Conservation (phyloP, 2,329 filamentous ascomycete genomes). For the Fusarium heterosporum region DNA sequence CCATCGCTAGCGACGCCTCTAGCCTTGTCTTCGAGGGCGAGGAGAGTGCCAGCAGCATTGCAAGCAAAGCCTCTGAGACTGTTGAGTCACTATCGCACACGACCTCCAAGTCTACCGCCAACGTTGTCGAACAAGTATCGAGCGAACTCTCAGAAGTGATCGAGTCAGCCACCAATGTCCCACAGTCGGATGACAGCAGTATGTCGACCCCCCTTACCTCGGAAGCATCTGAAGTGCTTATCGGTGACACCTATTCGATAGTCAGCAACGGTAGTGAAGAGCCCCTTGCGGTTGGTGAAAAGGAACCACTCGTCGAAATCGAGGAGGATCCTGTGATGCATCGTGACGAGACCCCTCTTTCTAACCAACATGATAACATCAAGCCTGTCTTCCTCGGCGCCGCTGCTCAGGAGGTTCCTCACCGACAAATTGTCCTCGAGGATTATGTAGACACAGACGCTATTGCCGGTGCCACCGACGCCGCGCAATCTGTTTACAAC, state of each 20-base stretch:
- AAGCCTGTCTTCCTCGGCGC: conserved; percentile 64
- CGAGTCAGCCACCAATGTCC: conserved; percentile 30
- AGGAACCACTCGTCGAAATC: conserved; percentile 46
- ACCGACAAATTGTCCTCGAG: conserved; percentile 62
- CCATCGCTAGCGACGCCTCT: conserved; percentile 32
- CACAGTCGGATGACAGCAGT: conserved; percentile 38
- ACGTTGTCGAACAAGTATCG: conserved; percentile 34
- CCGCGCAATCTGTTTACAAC: conserved; percentile 70
- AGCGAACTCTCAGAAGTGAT: conserved; percentile 40
- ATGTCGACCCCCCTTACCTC: conserved; percentile 43
- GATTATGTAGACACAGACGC: conserved; percentile 56
- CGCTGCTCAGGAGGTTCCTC: conserved; percentile 62
- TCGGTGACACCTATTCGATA: conserved; percentile 41
- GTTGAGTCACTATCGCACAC: conserved; percentile 31
- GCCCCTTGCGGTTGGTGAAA: conserved; percentile 41
- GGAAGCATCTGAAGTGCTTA: conserved; percentile 44
- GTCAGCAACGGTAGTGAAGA: conserved; percentile 47
- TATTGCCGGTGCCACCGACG: conserved; percentile 54
- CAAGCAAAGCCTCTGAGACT: conserved; percentile 32
- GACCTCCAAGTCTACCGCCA: conserved; percentile 41
- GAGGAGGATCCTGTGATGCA: conserved; percentile 42
- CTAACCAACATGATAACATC: conserved; percentile 50
- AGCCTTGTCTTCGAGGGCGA: conserved; percentile 26
- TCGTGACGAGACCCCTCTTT: conserved; percentile 42
- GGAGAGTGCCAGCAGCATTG: conserved; percentile 27